A percentile compares a stretch with the other conserved stretches of the same genome.
phyloP scores from a whole-genome alignment of 2,329 filamentous ascomycete species.

The Colletotrichum noveboracense region DNA sequence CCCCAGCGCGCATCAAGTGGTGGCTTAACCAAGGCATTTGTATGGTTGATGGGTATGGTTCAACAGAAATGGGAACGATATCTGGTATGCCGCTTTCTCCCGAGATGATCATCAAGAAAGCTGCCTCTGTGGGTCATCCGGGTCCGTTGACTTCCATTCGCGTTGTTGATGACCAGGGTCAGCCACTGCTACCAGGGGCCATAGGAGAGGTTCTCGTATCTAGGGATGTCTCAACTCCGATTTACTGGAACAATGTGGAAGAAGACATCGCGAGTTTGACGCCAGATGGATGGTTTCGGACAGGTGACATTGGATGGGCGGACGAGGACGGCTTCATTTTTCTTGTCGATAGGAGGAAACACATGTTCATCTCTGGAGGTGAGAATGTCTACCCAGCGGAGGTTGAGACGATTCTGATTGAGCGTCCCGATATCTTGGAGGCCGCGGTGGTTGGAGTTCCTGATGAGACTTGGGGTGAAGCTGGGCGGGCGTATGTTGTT shows the following conservation, averaged over 20 bases:
- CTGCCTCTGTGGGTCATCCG: slow-evolving; percentile 10
- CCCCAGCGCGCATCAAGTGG: slow-evolving; percentile 8
- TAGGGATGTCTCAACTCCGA: slow-evolving; percentile 1
- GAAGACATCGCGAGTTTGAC: slow-evolving; percentile 8
- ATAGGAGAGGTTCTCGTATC: slow-evolving; percentile 12
- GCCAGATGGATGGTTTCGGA: slow-evolving; percentile 15
- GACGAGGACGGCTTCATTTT: slow-evolving; percentile 10
- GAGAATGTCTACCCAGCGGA: slow-evolving; percentile 19
- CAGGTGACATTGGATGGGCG: slow-evolving; percentile 16
- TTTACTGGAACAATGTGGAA: slow-evolving; percentile 13
- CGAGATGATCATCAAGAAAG: neutral
- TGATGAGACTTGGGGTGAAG: slow-evolving; percentile 12
- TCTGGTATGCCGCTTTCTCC: slow-evolving; percentile 11
- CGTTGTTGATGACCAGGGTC: slow-evolving; percentile 1
- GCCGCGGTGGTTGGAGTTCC: slow-evolving; percentile 3
- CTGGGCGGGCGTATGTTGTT: slow-evolving; percentile 9
- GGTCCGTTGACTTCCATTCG: slow-evolving; percentile 8
- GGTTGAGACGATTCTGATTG: neutral
- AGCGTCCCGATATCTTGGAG: slow-evolving; percentile 2
- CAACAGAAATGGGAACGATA: slow-evolving; percentile 4
- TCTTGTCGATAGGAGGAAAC: slow-evolving; percentile 6
- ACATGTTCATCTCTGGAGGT: slow-evolving; percentile 19
- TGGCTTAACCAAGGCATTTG: slow-evolving; percentile 6
- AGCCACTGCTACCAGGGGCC: neutral
- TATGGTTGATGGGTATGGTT: slow-evolving; percentile 16